Base-by-base conservation (phyloP, 2,329 filamentous ascomycete genomes). In the Neopestalotiopsis sp. region DNA sequence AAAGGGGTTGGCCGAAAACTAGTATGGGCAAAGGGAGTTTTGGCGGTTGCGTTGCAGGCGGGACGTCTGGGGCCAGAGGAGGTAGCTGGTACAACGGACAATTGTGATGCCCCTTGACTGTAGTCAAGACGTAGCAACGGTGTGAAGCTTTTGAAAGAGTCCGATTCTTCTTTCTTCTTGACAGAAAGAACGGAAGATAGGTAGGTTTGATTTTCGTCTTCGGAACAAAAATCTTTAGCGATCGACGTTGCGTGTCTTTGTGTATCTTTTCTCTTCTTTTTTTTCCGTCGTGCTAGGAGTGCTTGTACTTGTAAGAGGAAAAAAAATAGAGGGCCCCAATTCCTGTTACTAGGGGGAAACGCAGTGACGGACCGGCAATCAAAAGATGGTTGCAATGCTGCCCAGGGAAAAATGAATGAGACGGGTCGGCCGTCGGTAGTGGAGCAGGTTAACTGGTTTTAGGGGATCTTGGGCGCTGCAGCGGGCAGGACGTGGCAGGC, bases 351-450 rank as follows among this genome's bases (percentile, higher is more conserved):
- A 52, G 59, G n/a, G 24, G 59, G 40, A 62, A 62, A 12, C 34
- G 59, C 30, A 62, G 59, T 62, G 59, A 62, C 32, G 59, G 32
- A 38, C 59, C 59, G 59, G 59, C 45, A 52, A 52, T 52, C 45
- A 52, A 52, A 49, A 20, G 17, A 20, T 20, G 24, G 45, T 52
- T 24, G 45, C 45, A 62, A 34, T 38, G 59, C 30, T 62, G 17
- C 32, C 32, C 14, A 42, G 17, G 32, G 30, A 62, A 62, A 52
- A 62, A 62, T 40, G 59, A 62, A 40, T 62, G 30, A 34, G 32
- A 62, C 32, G 59, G 59, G 59, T 62, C 59, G 59, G 59, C 34
- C 59, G 59, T 62, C 59, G 32, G 59, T 38, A n/a, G 59, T 62
- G 59, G 59, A 62, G 59, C 34, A 34, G 57, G 10, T 59, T 59